These are phyloP conservation scores for Podospora fimiseda DNA, from an alignment of 495 filamentous ascomycete species.

Conservation along the genomic window DNA sequence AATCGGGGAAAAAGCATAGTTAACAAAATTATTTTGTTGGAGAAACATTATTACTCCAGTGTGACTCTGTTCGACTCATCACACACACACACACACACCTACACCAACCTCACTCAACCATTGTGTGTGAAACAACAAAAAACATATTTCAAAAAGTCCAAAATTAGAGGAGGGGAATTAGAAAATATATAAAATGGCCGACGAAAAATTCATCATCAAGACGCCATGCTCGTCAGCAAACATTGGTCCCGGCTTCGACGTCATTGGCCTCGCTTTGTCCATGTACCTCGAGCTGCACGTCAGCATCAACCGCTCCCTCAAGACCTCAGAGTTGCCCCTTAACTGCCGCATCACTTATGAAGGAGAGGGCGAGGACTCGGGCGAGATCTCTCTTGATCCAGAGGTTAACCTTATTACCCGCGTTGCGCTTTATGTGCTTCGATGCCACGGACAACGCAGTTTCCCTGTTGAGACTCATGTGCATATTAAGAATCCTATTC, in stretches of 20 bases:
- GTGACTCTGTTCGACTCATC: too few relatives aligned
- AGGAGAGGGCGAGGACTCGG: conserved; percentile 65
- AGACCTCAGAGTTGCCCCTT: conserved; percentile 53
- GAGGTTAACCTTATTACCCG: conserved; percentile 86
- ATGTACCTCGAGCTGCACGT: conserved; percentile 83
- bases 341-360: conserved; percentile 90
- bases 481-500: conserved; percentile 90
- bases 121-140: too few relatives aligned
- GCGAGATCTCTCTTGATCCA: conserved; percentile 68
- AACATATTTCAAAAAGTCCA: too few relatives aligned
- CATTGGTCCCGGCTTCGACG: conserved; percentile 94
- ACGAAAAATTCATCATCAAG: conserved; percentile 53
- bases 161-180: neutral
- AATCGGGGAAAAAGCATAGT: neutral
- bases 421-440: conserved; percentile 83
- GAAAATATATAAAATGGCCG: conserved; percentile 13
- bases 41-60: too few relatives aligned
- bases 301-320: conserved; percentile 51
- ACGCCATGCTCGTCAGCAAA: conserved; percentile 90
- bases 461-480: conserved; percentile 86
- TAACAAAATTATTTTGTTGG: too few relatives aligned
- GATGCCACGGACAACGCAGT: conserved; percentile 73
- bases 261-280: conserved; percentile 87
- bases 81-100: too few relatives aligned
- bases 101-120: too few relatives aligned